Evolutionary conservation across 2,329 filamentous ascomycete genomes (phyloP).

Genomic region (Paecilomyces niveus): DNA sequence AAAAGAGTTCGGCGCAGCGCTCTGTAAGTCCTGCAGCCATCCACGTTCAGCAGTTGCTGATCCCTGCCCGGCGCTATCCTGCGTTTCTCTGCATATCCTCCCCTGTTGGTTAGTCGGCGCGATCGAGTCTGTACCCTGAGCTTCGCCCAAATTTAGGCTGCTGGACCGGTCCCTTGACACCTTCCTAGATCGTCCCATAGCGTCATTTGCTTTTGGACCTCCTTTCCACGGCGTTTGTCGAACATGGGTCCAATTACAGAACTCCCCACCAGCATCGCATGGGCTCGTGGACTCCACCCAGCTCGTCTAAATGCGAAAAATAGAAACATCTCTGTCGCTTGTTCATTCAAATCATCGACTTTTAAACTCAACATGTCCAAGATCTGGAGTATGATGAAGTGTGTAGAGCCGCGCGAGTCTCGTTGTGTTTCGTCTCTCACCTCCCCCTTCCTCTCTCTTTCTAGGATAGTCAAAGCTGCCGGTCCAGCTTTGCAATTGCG

Average conservation of each 20-base stretch:
- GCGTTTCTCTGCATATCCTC: background rate
- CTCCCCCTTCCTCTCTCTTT: conserved; percentile 18
- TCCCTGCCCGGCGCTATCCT: background rate
- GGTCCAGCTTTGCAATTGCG: conserved; percentile 33
- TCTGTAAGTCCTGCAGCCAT: background rate
- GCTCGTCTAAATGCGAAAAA: conserved; percentile 8
- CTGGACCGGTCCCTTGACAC: conserved; percentile 1
- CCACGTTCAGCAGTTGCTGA: background rate
- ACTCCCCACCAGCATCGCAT: conserved; percentile 7
- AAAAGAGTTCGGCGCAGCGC: background rate
- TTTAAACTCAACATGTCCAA: conserved; percentile 11
- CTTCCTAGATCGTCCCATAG: conserved; percentile 1
- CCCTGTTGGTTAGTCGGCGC: background rate
- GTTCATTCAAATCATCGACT: conserved; percentile 3
- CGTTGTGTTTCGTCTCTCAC: conserved; percentile 3
- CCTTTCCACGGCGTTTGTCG: background rate
- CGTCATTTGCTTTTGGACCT: conserved; percentile 7
- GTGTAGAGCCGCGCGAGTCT: conserved; percentile 1
- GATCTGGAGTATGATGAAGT: conserved; percentile 9
- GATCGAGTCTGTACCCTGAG: background rate
- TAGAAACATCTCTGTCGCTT: conserved; percentile 13
- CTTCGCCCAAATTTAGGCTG: conserved; percentile 8
- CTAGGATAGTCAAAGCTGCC: conserved; percentile 32
- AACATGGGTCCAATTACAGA: background rate
- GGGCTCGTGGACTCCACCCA: conserved; percentile 2